Conservation (phyloP, 768 basidiomycete species). For the Macrocybe gigantea region DNA sequence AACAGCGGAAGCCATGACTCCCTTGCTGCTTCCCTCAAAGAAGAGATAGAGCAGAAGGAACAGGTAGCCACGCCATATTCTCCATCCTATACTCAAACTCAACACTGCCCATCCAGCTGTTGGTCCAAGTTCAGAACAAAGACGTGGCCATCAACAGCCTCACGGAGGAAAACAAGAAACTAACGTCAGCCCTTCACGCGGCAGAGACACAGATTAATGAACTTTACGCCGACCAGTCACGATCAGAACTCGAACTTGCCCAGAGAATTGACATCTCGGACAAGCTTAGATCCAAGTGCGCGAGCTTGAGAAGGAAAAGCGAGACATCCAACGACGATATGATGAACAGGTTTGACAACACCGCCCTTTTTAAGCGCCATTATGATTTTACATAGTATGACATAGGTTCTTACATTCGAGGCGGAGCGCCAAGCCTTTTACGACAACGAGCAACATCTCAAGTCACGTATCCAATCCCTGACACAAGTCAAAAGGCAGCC, state of each 20-base stretch:
- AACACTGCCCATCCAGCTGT: constrained; percentile 41
- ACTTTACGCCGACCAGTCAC: constrained; percentile 74
- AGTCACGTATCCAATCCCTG: constrained; percentile 82
- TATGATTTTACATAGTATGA: constrained; percentile 11
- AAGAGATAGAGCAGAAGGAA: constrained; percentile 79
- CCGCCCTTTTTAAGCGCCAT: constrained; percentile 2
- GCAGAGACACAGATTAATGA: constrained; percentile 75
- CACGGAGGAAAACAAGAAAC: constrained; percentile 55
- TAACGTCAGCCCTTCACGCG: constrained; percentile 57
- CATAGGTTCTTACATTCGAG: constrained; percentile 80
- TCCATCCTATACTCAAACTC: constrained; percentile 4
- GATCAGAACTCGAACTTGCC: constrained; percentile 77
- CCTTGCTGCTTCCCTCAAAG: constrained; percentile 58
- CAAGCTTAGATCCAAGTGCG: constrained; percentile 77
- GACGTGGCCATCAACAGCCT: constrained; percentile 62
- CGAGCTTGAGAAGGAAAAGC: constrained; percentile 85
- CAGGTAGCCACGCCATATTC: constrained; percentile 40
- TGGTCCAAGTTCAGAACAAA: constrained; percentile 74
- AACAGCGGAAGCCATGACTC: constrained; percentile 39
- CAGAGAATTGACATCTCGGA: constrained; percentile 80
- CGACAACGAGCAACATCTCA: constrained; percentile 91
- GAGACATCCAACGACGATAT: constrained; percentile 76
- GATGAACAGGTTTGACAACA: constrained; percentile 69
- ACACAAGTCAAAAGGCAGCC: constrained; percentile 57
- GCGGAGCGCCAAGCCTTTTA: constrained; percentile 90